Evolutionary conservation across 306 rosid genomes (phyloP), one percentile per base, ranked within the genome.

Genomic region (Dryas alaskensis): DNA sequence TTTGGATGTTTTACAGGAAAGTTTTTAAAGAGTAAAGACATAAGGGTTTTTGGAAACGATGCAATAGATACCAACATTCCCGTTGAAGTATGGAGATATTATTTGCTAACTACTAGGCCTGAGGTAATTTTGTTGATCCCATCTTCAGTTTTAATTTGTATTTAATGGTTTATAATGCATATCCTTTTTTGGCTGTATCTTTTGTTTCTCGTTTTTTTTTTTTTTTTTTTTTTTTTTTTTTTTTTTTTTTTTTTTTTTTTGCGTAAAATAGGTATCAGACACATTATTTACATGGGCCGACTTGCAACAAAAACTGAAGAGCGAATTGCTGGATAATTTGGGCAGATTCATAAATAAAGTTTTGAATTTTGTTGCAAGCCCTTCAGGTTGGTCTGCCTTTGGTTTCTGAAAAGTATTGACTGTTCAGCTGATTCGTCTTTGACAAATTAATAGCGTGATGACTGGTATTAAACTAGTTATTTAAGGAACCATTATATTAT

Each of bases 71-170:
- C 99, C 77, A 76, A 76, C 72, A 89, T 94, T 81, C 97, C 97
- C 9, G 92, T 87, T 64, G 99, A 94, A 87, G 99, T 89, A 49
- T 94, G 99, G 99, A 85, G 99, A 84, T 94, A 94, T 85, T 94
- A 94, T 88, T 86, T 94, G 84, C 91, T 94, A 40, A 90, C 88
- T 44, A 94, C 92, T 77, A 86, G 99, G 83, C 99, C 99, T 1
- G 99, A 94, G 99, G 99, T 89, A 83, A 87, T 42, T 69, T 74
- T 44, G 40, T 13, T 48, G 64, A 50, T 31, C 63, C 65, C 54
- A 14, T 51, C 31, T 6, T 46, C 48, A 22, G 0, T 50, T 5
- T 57, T 67, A 50, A 60, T 39, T 65, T 69, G 8, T 48, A 40
- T 70, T 52, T 67, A 45, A 67, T 76, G 63, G 53, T 68, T 63